A percentile compares a stretch with the other conserved stretches of the same genome.
phyloP scores from a whole-genome alignment of 768 basidiomycete genomes.

The Termitomyces heimii region DNA sequence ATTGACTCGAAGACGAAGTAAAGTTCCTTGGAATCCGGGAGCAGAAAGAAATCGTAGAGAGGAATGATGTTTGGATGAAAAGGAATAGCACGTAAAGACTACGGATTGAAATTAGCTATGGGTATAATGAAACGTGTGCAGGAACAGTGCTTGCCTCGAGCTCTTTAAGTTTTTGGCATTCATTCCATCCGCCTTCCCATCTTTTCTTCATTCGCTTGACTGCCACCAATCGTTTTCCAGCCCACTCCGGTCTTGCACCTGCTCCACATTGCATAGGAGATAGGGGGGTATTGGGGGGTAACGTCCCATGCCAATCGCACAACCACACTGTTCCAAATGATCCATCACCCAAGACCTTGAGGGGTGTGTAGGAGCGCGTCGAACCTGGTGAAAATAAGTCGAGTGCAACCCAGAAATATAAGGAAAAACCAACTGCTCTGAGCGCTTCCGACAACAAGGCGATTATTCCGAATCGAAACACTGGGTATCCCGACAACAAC shows the following conservation, averaged over 20 bases:
- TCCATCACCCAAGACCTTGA: constrained; percentile 97
- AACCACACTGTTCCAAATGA: constrained; percentile 99
- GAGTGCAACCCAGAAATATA: constrained; percentile 3
- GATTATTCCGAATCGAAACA: constrained; percentile 63
- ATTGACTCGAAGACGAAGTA: constrained; percentile 99
- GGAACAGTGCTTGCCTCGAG: constrained; percentile 63
- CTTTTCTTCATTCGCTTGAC: constrained; percentile 98
- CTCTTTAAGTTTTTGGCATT: constrained; percentile 93
- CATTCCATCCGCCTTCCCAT: constrained; percentile 98
- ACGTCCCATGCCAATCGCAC: constrained; percentile 97
- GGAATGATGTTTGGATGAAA: constrained; percentile 98
- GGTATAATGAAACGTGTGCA: constrained; percentile 8
- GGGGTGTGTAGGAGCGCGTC: constrained; percentile 83
- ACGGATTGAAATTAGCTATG: constrained; percentile 14
- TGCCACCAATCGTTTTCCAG: constrained; percentile 90
- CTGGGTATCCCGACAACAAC: constrained; percentile 71
- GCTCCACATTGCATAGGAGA: constrained; percentile 96
- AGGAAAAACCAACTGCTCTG: constrained; percentile 52
- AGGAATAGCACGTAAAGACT: constrained; percentile 94
- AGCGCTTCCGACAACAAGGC: constrained; percentile 67
- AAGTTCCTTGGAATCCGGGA: constrained; percentile 92
- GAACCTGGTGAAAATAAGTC: constrained; percentile 47
- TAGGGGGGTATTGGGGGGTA: constrained; percentile 85
- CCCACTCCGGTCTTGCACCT: constrained; percentile 90
- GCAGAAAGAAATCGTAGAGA: constrained; percentile 97